These are phyloP conservation scores for Nicotiana undulata DNA, from an alignment of 257 asterid species.

Conservation along the genomic window DNA sequence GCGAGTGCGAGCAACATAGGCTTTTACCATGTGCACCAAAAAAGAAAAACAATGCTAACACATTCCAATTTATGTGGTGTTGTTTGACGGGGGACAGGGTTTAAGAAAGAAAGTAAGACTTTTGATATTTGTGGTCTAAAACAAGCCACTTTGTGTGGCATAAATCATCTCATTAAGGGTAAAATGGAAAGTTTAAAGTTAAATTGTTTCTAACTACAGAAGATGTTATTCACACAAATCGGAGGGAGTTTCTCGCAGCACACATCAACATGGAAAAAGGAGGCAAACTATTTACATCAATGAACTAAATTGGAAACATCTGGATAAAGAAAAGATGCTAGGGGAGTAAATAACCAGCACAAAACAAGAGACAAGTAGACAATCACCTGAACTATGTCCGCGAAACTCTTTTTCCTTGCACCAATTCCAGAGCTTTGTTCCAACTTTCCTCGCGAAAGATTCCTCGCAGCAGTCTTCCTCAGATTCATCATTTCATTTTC, in stretches of 20 bases:
- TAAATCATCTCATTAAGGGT: too few species aligned
- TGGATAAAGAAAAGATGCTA: neutral
- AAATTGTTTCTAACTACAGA: too few species aligned
- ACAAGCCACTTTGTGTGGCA: too few species aligned
- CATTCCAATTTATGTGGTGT: too few species aligned
- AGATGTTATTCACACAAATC: too few species aligned
- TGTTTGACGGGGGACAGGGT: too few species aligned
- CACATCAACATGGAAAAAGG: neutral
- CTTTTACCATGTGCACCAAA: neutral
- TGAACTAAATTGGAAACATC: neutral
- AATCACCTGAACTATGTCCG: constrained; percentile 76
- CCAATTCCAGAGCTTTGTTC: constrained; percentile 51
- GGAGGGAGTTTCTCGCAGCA: neutral
- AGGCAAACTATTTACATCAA: neutral
- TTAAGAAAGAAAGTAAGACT: too few species aligned
- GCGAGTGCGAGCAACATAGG: too few species aligned
- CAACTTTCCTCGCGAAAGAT: constrained; percentile 24
- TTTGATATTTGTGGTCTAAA: too few species aligned
- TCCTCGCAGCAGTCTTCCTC: constrained; percentile 59
- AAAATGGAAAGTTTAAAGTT: too few species aligned
- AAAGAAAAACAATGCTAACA: neutral
- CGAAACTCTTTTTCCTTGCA: constrained; percentile 69
- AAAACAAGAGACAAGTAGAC: neutral
- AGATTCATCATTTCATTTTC: constrained; percentile 54
- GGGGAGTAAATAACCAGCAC: neutral